Conservation (phyloP, 176 grass and related monocot genomes). For the Aegilops tauschii region DNA sequence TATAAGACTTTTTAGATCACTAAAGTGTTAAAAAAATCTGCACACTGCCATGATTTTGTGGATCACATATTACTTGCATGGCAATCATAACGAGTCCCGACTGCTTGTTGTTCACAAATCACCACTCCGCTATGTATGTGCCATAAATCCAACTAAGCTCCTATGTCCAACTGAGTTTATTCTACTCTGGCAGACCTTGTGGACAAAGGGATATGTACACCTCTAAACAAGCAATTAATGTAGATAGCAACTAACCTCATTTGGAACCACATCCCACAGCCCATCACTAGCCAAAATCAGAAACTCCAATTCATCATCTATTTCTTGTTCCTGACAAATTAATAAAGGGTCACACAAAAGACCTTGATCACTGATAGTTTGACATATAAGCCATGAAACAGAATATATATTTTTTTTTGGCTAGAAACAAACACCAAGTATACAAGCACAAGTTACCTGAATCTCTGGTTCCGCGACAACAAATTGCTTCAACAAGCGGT, state of each 20-base stretch:
- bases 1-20: too few species aligned
- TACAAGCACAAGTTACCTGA: constrained; percentile 49
- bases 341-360: not conserved
- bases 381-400: not conserved
- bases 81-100: not conserved
- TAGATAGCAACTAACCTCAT: constrained; percentile 62
- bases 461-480: constrained; percentile 94
- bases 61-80: not conserved
- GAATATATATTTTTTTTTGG: not conserved
- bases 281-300: constrained; percentile 92
- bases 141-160: not conserved
- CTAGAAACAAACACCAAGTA: not conserved
- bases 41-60: not conserved
- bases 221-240: not conserved
- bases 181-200: not conserved
- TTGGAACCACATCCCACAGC: constrained; percentile 79
- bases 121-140: not conserved
- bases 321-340: constrained; percentile 58
- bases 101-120: not conserved
- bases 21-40: not conserved
- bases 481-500: constrained; percentile 92
- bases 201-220: not conserved
- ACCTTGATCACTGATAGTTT: not conserved
- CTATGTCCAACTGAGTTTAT: not conserved
- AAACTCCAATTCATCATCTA: constrained; percentile 75